Base-by-base conservation (phyloP, 345 rosid genomes). In the Eucalyptus grandis region DNA sequence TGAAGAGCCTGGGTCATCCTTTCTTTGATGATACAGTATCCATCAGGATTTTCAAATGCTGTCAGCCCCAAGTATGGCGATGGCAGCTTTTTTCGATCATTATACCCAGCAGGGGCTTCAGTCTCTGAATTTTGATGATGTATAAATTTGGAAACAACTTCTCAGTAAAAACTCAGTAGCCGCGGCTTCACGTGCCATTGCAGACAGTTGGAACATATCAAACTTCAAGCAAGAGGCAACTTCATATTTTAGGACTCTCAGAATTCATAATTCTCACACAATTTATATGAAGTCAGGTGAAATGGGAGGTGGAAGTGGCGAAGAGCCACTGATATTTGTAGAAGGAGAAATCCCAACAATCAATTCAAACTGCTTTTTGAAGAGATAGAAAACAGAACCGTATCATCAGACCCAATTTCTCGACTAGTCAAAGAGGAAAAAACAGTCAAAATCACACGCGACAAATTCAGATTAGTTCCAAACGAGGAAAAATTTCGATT, bases 1-100 rank as follows among this genome's bases (percentile, higher is more conserved):
- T 96, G 90, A 13, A 98, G 94, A 24, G 98, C 98, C 90, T 93
- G 97, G 34, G 98, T 94, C 97, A 98, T 95, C 93, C 96, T 95
- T 90, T 95, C 98, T 91, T 96, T 96, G 86, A 96, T 96, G 11
- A 94, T 89, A 88, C 97, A 94, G 87, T 92, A 92, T 34, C 90
- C 93, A 91, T 98, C 99, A 26, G 93, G 92, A 90, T 92, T 95
- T 86, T 95, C 97, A 31, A 87, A 17, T 5, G 98, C 96, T 90
- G 91, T 62, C 89, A 91, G 49, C 82, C 94, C 95, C 82, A 88
- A 86, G 88, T 90, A 86, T 5, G 98, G 97, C 51, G 95, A 94
- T 50, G 96, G 92, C 88, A 93, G 87, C 83, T 85, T 91, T 90
- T 92, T 92, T 51, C 60, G 88, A 87, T 91, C 94, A 40, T 88